Evolutionary conservation across 228 moss, liverwort and hornwort genomes (phyloP).

Genomic region (Sphagnum magellanicum): DNA sequence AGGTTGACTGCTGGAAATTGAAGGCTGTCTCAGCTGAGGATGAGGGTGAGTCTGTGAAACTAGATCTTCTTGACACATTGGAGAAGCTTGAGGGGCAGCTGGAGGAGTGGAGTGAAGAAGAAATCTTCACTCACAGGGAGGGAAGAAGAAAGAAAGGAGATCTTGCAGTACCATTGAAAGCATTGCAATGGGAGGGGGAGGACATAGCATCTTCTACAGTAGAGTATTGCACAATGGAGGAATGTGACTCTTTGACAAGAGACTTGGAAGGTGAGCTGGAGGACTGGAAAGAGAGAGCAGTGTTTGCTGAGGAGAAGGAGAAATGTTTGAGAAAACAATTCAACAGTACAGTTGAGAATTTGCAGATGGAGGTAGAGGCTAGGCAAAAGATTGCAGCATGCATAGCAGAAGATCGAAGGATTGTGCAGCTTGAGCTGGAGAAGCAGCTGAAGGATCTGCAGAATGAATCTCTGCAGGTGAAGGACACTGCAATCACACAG

Average conservation of each 20-base stretch:
- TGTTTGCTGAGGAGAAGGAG: slow-evolving; percentile 18
- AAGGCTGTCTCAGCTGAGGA: slow-evolving; percentile 26
- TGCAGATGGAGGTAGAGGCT: slow-evolving; percentile 20
- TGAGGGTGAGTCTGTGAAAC: slow-evolving; percentile 24
- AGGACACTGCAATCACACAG: slow-evolving; percentile 4
- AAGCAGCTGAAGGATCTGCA: slow-evolving; percentile 24
- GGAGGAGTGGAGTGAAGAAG: slow-evolving; percentile 38
- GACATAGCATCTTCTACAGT: slow-evolving; percentile 20
- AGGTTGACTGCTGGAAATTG: slow-evolving; percentile 22
- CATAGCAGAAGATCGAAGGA: slow-evolving; percentile 23
- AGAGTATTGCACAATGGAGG: slow-evolving; percentile 17
- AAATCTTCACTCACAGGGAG: slow-evolving; percentile 24
- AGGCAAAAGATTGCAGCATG: slow-evolving; percentile 13
- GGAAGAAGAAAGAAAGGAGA: slow-evolving; percentile 24
- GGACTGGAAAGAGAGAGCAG: slow-evolving; percentile 17
- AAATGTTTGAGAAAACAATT: slow-evolving; percentile 6
- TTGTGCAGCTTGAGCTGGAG: slow-evolving; percentile 18
- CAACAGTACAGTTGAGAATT: slow-evolving; percentile 17
- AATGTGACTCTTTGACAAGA: slow-evolving; percentile 11
- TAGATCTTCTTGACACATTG: slow-evolving; percentile 32
- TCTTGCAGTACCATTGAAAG: neutral
- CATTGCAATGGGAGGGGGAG: slow-evolving; percentile 6
- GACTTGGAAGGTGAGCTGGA: slow-evolving; percentile 22
- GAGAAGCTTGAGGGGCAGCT: slow-evolving; percentile 42
- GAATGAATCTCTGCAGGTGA: slow-evolving; percentile 14